These are phyloP conservation scores for Candida nitratophila DNA, from an alignment of 805 yeast genomes.

Conservation along the genomic window DNA sequence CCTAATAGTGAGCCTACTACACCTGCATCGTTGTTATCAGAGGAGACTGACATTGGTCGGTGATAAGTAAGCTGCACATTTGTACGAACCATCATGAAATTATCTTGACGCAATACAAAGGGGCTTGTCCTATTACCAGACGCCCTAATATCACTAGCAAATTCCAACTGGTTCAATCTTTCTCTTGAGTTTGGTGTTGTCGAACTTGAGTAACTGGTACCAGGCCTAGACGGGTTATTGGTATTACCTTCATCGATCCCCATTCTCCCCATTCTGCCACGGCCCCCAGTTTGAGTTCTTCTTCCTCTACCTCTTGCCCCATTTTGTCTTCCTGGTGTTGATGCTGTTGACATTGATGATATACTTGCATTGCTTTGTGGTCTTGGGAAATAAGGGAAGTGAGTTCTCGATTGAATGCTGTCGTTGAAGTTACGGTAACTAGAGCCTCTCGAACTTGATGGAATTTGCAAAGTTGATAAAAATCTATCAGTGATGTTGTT, in stretches of 20 bases:
- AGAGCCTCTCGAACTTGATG: background rate
- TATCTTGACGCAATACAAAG: background rate
- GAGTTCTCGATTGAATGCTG: too few species aligned
- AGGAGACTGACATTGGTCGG: background rate
- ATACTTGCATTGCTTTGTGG: too few species aligned
- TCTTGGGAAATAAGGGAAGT: too few species aligned
- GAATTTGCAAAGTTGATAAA: slow-evolving; percentile 11
- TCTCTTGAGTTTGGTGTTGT: background rate
- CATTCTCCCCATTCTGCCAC: too few species aligned
- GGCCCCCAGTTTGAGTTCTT: too few species aligned
- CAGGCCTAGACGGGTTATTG: too few species aligned
- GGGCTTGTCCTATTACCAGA: background rate
- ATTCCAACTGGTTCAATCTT: background rate
- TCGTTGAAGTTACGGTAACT: background rate
- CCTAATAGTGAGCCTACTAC: too few species aligned
- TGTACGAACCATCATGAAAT: background rate
- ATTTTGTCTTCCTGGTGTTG: too few species aligned
- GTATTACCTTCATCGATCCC: too few species aligned
- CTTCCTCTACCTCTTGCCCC: too few species aligned
- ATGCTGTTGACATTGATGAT: too few species aligned
- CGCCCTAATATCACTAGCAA: background rate
- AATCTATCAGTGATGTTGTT: slow-evolving; percentile 22
- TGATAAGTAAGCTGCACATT: background rate
- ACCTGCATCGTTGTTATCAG: background rate
- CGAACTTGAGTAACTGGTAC: too few species aligned